Evolutionary conservation across 2,329 filamentous ascomycete genomes (phyloP).

Genomic region (Colletotrichum sp.): DNA sequence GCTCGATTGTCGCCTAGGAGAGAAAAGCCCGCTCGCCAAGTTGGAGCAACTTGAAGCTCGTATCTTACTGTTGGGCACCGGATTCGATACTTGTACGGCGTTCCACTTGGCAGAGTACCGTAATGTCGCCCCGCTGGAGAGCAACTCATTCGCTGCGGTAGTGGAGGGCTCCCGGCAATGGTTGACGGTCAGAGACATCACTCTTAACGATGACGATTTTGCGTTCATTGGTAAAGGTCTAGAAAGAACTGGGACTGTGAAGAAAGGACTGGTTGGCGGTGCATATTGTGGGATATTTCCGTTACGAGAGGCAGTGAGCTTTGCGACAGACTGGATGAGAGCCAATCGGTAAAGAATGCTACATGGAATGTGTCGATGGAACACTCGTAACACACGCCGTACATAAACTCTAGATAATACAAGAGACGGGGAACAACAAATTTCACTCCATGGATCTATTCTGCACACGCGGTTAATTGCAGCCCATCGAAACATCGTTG

Average conservation of each 20-base stretch:
- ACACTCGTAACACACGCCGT: not conserved
- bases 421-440: not conserved
- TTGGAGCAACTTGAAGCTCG: conserved; percentile 7
- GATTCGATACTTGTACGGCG: conserved; percentile 17
- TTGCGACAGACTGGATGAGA: not conserved
- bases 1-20: not conserved
- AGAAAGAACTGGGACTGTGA: not conserved
- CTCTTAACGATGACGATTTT: conserved; percentile 7
- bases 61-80: conserved; percentile 15
- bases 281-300: not conserved
- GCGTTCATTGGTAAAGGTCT: not conserved
- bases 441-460: not conserved
- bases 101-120: conserved; percentile 22
- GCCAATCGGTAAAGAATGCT: not conserved
- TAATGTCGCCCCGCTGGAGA: not conserved
- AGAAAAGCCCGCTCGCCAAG: not conserved
- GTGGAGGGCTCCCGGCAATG: conserved; percentile 11
- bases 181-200: conserved; percentile 14
- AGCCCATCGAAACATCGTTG: not conserved
- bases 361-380: not conserved
- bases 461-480: not conserved
- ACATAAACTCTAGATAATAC: not conserved
- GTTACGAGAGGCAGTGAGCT: not conserved
- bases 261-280: not conserved
- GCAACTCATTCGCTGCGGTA: conserved; percentile 14